Evolutionary conservation across 331 rosid genomes (phyloP), one percentile per base, ranked within the genome.

Genomic region (Quercus lobata): DNA sequence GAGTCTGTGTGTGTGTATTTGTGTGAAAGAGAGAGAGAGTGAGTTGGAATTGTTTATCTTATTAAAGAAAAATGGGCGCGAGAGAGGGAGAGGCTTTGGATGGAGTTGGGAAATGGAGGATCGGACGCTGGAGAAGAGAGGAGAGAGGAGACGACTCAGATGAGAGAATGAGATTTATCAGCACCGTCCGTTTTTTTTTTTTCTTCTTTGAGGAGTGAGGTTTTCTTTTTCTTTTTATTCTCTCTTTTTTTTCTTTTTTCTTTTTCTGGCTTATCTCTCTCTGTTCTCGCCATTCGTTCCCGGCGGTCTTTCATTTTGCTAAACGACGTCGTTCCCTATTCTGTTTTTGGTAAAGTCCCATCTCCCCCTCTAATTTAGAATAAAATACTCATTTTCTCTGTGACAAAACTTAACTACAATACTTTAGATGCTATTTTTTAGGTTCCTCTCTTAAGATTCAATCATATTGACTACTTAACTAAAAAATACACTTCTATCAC

Each of bases 41-140:
- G 41, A 2, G 82, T 83, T 81, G 76, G n/a, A 56, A 37, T 37
- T 37, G 44, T 37, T 7, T 37, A 37, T 0, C 44, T 35, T 37
- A 37, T 7, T 37, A 7, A 37, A 37, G 44, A 37, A 11, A 46
- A 46, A 87, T 90, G 89, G 82, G 89, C 89, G 96, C 94, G 96
- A 83, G 94, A 86, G 88, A 18, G 34, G 18, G 74, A 30, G 84
- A 7, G 78, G 83, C 75, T 65, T 73, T 69, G 71, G 97, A 90
- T 86, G 92, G 90, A 74, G 81, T 75, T 37, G 44, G 85, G 86
- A 76, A 72, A 76, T 61, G 86, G 85, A 78, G 83, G 86, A 96
- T 96, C 97, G 98, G 98, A 96, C 98, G 98, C 93, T 96, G 97
- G 94, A 93, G 88, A 96, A 92, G 97, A 83, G 14, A 88, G 89